phyloP scores from a whole-genome alignment of 768 basidiomycete species.

The Lepiota subincarnata region DNA sequence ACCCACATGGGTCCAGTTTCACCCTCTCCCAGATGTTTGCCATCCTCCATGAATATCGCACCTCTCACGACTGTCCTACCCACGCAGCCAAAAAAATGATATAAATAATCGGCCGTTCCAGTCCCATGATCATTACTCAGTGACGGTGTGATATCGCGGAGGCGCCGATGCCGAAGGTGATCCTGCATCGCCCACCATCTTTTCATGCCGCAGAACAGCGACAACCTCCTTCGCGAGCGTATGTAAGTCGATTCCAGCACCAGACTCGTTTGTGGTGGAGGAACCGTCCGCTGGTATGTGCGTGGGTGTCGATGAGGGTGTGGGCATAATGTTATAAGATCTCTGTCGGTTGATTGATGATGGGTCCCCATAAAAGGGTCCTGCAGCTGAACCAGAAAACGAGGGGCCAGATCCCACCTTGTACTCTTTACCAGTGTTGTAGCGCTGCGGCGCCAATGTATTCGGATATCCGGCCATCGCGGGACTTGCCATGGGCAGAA shows the following conservation, averaged over 20 bases:
- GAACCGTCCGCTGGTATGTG: background rate
- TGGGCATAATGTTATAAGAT: background rate
- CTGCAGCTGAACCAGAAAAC: background rate
- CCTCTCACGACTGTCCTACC: background rate
- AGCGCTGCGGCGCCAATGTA: too few species aligned
- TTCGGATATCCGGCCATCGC: too few species aligned
- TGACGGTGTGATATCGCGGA: slow-evolving; percentile 5
- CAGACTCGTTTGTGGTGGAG: background rate
- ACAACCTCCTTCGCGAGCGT: slow-evolving; percentile 19
- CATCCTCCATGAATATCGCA: too few species aligned
- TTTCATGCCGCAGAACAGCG: slow-evolving; percentile 10
- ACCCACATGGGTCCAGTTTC: background rate
- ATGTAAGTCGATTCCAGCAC: slow-evolving; percentile 12
- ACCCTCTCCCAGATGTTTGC: too few species aligned
- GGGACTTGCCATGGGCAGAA: background rate
- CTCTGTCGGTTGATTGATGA: background rate
- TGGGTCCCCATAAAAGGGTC: background rate
- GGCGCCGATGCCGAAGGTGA: background rate
- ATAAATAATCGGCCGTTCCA: background rate
- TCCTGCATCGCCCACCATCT: background rate
- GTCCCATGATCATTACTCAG: background rate
- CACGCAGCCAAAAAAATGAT: background rate
- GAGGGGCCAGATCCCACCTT: background rate
- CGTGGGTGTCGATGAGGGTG: background rate
- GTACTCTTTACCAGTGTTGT: background rate